Base-by-base conservation (phyloP, 2,329 filamentous ascomycete species). In the Epichloe gansuensis region DNA sequence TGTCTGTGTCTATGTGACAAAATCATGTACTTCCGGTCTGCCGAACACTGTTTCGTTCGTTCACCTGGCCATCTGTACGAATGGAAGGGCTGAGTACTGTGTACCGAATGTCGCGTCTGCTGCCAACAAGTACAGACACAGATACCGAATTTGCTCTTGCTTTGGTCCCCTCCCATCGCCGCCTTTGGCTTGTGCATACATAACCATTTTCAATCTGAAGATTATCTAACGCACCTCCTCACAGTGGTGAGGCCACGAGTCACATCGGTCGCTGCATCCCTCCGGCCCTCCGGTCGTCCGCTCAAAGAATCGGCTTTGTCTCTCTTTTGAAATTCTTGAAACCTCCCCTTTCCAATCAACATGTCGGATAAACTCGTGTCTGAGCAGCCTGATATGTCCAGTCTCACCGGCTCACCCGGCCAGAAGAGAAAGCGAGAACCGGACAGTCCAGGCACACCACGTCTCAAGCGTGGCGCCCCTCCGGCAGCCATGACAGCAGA, bases 361-460 rank as follows among this genome's bases (percentile, higher is more conserved):
- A 78, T 78, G 75, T 69, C 75, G 54, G 73, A 78, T 42, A 60
- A 71, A 36, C 64, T 73, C 27, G 62, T 70, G 36, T 51, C 68
- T 31, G 74, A 78, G 48, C 75, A 77, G 51, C 66, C 71, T 50
- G 74, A 76, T 53, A 68, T 76, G 51, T 67, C 70, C 44, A 64
- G 66, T 58, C 54, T 69, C 60, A 57, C 66, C 51, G 61, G 66
- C 57, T 69, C 72, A 51, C 75, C 76, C 11, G 66, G 67, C 15
- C 71, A 75, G 60, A 81, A 81, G 67, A 70, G 77, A 54, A 81
- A 81, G 68, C 75, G 77, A 50, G 69, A 72, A 52, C 64, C 66
- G 23, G 74, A 75, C 51, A 78, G 73, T 38, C 74, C 76, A 7
- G 74, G 73, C 49, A 64, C 70, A 4, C 69, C 74, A 42, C 73